Base-by-base conservation (phyloP, 108 stramenopile species). In the Nitzschia sp. region DNA sequence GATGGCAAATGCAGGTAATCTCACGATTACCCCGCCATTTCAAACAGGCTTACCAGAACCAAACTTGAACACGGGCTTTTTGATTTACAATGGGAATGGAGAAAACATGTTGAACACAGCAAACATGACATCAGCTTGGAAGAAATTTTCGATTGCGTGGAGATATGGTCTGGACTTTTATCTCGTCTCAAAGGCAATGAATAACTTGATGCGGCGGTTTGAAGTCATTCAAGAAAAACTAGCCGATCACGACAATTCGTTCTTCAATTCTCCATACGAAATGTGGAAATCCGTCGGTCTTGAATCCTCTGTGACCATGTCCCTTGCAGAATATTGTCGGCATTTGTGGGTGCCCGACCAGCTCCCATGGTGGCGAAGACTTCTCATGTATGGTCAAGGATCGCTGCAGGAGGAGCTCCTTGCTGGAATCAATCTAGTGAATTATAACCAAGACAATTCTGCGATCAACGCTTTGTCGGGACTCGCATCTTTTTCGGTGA, bases 391-490 rank as follows among this genome's bases (percentile, higher is more conserved):
- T 21, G 60, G 59, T 17, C 74, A 83, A 58, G 92, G 89, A 9
- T 74, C 66, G 21, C 48, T 90, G 32, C 69, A 83, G 34, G 62
- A 67, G 0, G 92, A 93, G 62, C 66, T 93, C 13, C 55, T 88
- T 19, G 71, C 72, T 11, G 84, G 80, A 3, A 80, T 87, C 29
- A 84, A 79, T 33, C 30, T 93, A 1, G 78, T 79, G 55, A 90
- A 86, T 29, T 83, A 90, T 78, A 89, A 93, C 71, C 86, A 88
- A 72, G 71, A 80, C 46, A 69, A 78, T 48, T 66, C 75, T 38
- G 68, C 82, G 52, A 76, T 93, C 66, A 93, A 88, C 57, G 88
- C 77, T 32, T 50, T 89, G 4, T 81, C 84, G 2, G 92, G 87
- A 27, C 64, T 90, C 32, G 86, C 69, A 0, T 72, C 81, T 53